A percentile compares a stretch with the other conserved stretches of the same genome.
These are phyloP conservation scores for Pleurotus cornucopiae DNA, from an alignment of 768 basidiomycete species.

Conservation along the genomic window DNA sequence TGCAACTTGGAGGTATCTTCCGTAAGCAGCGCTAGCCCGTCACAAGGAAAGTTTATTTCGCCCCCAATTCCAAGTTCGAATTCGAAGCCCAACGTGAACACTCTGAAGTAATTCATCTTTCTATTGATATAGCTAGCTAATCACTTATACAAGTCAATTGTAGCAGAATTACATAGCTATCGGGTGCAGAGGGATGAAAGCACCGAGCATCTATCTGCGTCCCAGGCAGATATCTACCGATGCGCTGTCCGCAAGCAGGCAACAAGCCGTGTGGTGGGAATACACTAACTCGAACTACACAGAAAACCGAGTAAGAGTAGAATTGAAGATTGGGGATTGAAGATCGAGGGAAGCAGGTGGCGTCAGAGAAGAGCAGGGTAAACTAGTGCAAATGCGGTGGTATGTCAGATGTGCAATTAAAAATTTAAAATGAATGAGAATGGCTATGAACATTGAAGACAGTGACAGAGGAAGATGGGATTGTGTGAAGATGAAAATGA, in stretches of 20 bases:
- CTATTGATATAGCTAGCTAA: neutral
- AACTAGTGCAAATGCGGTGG: neutral
- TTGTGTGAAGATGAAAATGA: too few relatives aligned
- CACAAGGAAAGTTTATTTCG: neutral
- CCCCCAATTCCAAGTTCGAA: neutral
- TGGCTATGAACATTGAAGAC: too few relatives aligned
- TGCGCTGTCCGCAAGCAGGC: slow-evolving; percentile 1
- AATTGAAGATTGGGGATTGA: neutral
- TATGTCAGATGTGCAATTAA: too few relatives aligned
- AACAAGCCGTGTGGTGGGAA: neutral
- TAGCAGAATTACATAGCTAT: slow-evolving; percentile 3
- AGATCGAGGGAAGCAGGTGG: neutral
- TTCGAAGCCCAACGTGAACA: neutral
- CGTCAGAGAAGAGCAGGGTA: neutral
- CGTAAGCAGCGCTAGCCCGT: neutral
- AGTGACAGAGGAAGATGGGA: too few relatives aligned
- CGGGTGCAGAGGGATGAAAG: too few relatives aligned
- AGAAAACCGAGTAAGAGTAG: neutral
- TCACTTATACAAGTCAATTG: slow-evolving; percentile 4
- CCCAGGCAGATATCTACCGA: too few relatives aligned
- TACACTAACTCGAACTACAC: neutral
- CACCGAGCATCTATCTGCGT: too few relatives aligned
- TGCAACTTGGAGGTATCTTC: neutral
- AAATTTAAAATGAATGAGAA: too few relatives aligned
- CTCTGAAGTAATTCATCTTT: neutral